Evolutionary conservation across 2,329 filamentous ascomycete genomes (phyloP).

Genomic region (Fusarium brevicatenulatum): DNA sequence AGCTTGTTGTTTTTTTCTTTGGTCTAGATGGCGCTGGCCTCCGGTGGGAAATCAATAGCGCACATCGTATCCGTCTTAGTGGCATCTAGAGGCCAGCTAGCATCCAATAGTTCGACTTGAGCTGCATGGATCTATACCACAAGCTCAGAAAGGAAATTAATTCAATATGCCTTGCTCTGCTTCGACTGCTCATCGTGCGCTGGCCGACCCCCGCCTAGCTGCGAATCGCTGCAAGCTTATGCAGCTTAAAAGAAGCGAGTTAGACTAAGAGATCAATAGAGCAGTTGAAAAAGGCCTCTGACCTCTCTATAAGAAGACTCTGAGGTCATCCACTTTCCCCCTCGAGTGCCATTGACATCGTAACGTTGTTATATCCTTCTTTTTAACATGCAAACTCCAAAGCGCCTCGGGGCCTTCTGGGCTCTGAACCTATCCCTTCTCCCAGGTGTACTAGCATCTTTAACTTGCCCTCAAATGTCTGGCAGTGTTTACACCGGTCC

Average conservation of each 20-base stretch:
- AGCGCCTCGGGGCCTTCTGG: background rate
- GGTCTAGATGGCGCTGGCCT: background rate
- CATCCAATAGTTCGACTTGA: background rate
- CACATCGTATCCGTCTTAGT: background rate
- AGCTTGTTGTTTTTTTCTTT: background rate
- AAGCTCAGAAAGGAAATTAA: background rate
- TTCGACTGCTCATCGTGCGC: fast-evolving
- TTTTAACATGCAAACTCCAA: background rate
- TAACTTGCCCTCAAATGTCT: background rate
- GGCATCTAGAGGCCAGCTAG: background rate
- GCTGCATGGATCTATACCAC: background rate
- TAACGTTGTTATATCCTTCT: fast-evolving
- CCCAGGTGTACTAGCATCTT: background rate
- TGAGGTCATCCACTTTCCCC: background rate
- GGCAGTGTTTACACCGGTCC: background rate
- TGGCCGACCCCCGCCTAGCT: background rate
- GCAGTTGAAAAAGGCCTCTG: background rate
- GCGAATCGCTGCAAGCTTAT: no score
- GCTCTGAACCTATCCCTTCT: background rate
- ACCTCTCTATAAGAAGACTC: background rate
- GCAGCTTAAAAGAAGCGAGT: background rate
- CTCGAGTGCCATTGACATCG: background rate
- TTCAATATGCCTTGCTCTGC: background rate
- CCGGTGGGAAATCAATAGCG: background rate
- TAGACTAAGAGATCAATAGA: background rate